Evolutionary conservation across 176 grass and related monocot genomes (phyloP).

Genomic region (Thalia dealbata): DNA sequence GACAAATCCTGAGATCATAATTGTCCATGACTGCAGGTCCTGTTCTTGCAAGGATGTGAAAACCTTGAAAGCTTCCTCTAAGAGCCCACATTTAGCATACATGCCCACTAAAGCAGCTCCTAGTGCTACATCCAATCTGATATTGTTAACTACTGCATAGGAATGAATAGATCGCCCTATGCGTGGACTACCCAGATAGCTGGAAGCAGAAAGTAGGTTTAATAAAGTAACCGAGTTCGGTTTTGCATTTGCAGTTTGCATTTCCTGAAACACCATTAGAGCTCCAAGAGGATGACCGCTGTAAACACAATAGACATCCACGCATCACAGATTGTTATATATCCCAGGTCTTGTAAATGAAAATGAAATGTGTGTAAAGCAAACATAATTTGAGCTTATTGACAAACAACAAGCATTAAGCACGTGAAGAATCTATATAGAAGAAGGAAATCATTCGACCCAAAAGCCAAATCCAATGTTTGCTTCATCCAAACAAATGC

Average conservation of each 20-base stretch:
- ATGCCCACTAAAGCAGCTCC: constrained; percentile 22
- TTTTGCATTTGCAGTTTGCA: constrained; percentile 5
- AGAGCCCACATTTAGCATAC: constrained; percentile 24
- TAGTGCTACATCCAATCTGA: constrained; percentile 18
- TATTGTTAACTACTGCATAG: constrained; percentile 5
- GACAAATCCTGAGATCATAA: constrained; percentile 22
- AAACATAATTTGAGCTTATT: not conserved
- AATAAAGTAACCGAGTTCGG: constrained; percentile 26
- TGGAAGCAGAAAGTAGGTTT: constrained; percentile 24
- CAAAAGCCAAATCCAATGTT: not conserved
- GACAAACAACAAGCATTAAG: not conserved
- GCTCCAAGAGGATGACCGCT: constrained; percentile 17
- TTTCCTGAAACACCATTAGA: constrained; percentile 12
- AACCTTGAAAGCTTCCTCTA: constrained; percentile 17
- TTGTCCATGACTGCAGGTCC: constrained; percentile 24
- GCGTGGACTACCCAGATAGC: constrained; percentile 1
- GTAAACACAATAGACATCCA: not conserved
- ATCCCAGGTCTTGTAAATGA: not conserved
- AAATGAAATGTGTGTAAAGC: not conserved
- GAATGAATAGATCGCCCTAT: constrained; percentile 23
- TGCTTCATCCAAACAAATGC: no score
- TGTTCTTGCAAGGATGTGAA: constrained; percentile 18
- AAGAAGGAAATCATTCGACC: not conserved
- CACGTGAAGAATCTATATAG: not conserved
- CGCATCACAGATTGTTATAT: not conserved